phyloP scores from a whole-genome alignment of 2,329 filamentous ascomycete species.

The Bipolaris victoriae region DNA sequence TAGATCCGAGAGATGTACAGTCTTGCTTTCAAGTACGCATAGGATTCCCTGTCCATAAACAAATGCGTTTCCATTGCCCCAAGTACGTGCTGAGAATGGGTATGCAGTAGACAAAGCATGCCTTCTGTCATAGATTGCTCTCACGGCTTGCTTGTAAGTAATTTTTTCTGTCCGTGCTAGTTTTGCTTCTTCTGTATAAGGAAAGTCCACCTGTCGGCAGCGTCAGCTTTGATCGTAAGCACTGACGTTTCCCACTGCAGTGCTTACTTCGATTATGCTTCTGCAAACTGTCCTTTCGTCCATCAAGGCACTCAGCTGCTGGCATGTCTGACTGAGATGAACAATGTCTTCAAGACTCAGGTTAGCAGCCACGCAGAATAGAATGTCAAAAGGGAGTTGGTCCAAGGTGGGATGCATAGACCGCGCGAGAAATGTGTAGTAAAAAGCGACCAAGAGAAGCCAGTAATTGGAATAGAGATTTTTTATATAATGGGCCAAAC shows the following conservation, averaged over 20 bases:
- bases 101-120: conserved; percentile 65
- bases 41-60: conserved; percentile 68
- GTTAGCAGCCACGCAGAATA: conserved; percentile 62
- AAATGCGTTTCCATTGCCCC: conserved; percentile 67
- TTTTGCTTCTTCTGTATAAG: conserved; percentile 54
- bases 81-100: conserved; percentile 66
- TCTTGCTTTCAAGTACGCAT: conserved; percentile 64
- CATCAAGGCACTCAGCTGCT: conserved; percentile 58
- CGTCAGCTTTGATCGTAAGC: conserved; percentile 16
- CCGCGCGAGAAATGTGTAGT: not conserved
- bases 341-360: conserved; percentile 66
- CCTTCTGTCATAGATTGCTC: conserved; percentile 66
- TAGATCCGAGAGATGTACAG: conserved; percentile 66
- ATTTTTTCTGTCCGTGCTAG: conserved; percentile 46
- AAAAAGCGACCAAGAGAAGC: not conserved
- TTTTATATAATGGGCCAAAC: not conserved
- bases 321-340: conserved; percentile 61
- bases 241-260: not conserved
- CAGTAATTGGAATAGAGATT: not conserved
- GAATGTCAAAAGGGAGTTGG: conserved; percentile 67
- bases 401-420: conserved; percentile 48
- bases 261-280: conserved; percentile 62
- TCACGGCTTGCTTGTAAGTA: conserved; percentile 61
- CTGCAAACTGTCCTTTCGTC: conserved; percentile 64
- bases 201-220: conserved; percentile 47